phyloP scores from a whole-genome alignment of 192 early-diverging fungal species.

The Diversispora epigaea region DNA sequence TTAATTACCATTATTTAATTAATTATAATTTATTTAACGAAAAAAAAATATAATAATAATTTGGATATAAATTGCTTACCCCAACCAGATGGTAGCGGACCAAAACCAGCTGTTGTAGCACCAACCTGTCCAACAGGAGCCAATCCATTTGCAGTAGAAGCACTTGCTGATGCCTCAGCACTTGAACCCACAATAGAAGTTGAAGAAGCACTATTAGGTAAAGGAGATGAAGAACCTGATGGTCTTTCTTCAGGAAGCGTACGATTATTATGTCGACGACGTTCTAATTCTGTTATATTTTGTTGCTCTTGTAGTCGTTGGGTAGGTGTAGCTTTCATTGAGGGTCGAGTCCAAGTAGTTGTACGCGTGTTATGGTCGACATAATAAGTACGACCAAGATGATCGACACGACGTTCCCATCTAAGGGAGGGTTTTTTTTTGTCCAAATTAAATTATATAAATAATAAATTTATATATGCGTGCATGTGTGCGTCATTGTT shows the following conservation, averaged over 20 bases:
- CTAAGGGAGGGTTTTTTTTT: constrained; percentile 38
- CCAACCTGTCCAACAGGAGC: constrained; percentile 44
- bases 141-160: constrained; percentile 35
- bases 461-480: background rate
- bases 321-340: constrained; percentile 39
- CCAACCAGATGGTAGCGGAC: constrained; percentile 83
- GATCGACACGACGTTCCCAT: constrained; percentile 96
- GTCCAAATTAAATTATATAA: background rate
- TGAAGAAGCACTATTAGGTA: constrained; percentile 33
- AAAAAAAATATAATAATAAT: background rate
- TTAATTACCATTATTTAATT: background rate
- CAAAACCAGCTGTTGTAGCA: constrained; percentile 63
- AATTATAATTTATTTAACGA: background rate
- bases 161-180: constrained; percentile 35
- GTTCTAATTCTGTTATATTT: constrained; percentile 70
- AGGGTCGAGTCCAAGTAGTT: constrained; percentile 86
- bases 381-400: constrained; percentile 92
- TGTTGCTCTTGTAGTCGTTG: constrained; percentile 44
- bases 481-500: background rate
- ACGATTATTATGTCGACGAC: constrained; percentile 78
- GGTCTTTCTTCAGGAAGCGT: constrained; percentile 70
- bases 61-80: constrained; percentile 35
- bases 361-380: constrained; percentile 96
- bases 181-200: constrained; percentile 33
- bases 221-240: constrained; percentile 39